phyloP scores from a whole-genome alignment of 495 filamentous ascomycete species.

The Trichoderma reesei region DNA sequence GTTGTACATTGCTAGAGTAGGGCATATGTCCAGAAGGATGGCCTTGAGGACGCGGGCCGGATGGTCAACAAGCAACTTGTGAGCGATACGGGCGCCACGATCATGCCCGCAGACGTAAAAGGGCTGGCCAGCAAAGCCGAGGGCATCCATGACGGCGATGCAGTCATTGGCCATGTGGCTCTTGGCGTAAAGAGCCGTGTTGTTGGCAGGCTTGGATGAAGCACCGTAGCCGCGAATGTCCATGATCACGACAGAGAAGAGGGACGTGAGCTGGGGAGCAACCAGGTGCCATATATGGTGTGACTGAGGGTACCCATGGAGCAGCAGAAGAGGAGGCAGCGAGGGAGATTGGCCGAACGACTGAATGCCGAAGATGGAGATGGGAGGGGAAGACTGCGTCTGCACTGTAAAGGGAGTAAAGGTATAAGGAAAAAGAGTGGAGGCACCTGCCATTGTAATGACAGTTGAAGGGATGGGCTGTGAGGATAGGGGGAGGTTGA shows the following conservation, averaged over 20 bases:
- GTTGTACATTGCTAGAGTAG: constrained; percentile 30
- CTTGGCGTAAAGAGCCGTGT: constrained; percentile 22
- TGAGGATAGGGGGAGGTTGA: background rate
- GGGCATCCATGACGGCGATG: constrained; percentile 22
- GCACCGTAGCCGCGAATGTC: constrained; percentile 34
- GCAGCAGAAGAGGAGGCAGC: constrained; percentile 29
- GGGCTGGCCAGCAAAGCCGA: constrained; percentile 15
- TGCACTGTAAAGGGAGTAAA: constrained; percentile 18
- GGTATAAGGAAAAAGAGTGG: background rate
- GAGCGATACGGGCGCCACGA: constrained; percentile 32
- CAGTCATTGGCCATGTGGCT: constrained; percentile 27
- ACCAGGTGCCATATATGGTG: constrained; percentile 32
- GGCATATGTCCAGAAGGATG: constrained; percentile 31
- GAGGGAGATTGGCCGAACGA: constrained; percentile 9
- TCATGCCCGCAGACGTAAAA: constrained; percentile 31
- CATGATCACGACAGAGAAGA: constrained; percentile 25
- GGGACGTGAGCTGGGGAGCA: constrained; percentile 18
- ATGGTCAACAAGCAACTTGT: constrained; percentile 29
- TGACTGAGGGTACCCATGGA: constrained; percentile 31
- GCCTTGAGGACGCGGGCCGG: constrained; percentile 21
- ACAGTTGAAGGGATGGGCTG: background rate
- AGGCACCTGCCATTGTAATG: background rate
- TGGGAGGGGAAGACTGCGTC: constrained; percentile 12
- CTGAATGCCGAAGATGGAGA: constrained; percentile 25
- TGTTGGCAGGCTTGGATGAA: constrained; percentile 26